Percentiles rank a stretch among this genome's conserved stretches.
Conservation (phyloP, 164 flowering plant genomes). For the Echeveria elegans region DNA sequence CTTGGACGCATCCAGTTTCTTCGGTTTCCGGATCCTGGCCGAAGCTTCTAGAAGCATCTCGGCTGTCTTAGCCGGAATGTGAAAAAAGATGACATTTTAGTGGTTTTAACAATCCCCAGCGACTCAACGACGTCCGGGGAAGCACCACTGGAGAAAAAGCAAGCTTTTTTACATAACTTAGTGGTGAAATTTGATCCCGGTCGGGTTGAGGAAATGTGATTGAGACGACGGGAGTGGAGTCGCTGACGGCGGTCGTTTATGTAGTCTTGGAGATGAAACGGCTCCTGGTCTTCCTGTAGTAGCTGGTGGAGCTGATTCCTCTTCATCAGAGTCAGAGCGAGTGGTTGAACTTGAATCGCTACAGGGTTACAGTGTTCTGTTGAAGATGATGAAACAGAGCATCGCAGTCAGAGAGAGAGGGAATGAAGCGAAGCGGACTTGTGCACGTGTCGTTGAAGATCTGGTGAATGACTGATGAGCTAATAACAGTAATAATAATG, state of each 20-base stretch:
- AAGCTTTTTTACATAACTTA: slow-evolving; percentile 39
- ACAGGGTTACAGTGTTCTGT: too few relatives aligned
- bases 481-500: neutral
- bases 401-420: neutral
- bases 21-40: slow-evolving; percentile 42
- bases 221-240: slow-evolving; percentile 16
- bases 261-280: slow-evolving; percentile 56
- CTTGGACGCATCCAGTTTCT: slow-evolving; percentile 21
- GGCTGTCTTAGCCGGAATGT: slow-evolving; percentile 55
- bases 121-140: slow-evolving; percentile 46
- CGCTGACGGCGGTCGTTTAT: slow-evolving; percentile 37
- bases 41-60: slow-evolving; percentile 69
- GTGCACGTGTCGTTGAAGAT: slow-evolving; percentile 3
- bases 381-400: neutral
- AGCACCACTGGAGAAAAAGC: slow-evolving; percentile 36
- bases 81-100: slow-evolving; percentile 27
- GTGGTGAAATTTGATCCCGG: slow-evolving; percentile 19
- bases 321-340: slow-evolving; percentile 24
- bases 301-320: slow-evolving; percentile 57
- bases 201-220: too few relatives aligned
- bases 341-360: slow-evolving; percentile 11
- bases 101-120: slow-evolving; percentile 31
- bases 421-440: too few relatives aligned
- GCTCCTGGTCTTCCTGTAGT: slow-evolving; percentile 75
- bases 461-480: neutral